These are phyloP conservation scores for Pythium brassicae DNA, from an alignment of 352 stramenopile species.

Conservation along the genomic window DNA sequence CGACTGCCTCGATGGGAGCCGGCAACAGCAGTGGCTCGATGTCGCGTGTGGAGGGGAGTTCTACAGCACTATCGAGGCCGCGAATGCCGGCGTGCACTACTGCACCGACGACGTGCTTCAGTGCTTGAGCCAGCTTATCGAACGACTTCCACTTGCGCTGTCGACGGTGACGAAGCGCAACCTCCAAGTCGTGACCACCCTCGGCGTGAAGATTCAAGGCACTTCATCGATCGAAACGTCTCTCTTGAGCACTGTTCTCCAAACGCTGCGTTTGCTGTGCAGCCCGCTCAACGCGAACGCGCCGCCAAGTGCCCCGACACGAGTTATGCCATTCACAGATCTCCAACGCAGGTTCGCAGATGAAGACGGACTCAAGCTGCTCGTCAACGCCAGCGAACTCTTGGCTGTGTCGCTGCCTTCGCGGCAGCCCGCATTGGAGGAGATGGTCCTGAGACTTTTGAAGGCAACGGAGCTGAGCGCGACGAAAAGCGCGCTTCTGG, in stretches of 20 bases:
- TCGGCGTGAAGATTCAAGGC: not conserved
- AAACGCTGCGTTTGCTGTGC: constrained; percentile 5
- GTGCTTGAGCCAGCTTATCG: constrained; percentile 6
- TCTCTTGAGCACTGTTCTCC: not conserved
- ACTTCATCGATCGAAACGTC: not conserved
- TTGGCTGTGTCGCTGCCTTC: not conserved
- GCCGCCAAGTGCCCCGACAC: not conserved
- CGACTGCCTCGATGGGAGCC: constrained; percentile 6
- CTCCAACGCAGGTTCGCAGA: constrained; percentile 9
- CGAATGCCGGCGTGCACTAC: not conserved
- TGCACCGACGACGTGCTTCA: not conserved
- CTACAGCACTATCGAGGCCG: not conserved
- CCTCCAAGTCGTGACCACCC: constrained; percentile 6
- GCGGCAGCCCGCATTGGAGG: constrained; percentile 11
- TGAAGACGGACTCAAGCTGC: constrained; percentile 12
- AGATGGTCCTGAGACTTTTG: constrained; percentile 13
- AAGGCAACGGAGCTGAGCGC: constrained; percentile 8
- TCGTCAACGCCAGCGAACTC: constrained; percentile 7
- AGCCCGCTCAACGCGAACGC: not conserved
- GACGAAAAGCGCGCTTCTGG: constrained; percentile 5
- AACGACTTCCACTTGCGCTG: constrained; percentile 3
- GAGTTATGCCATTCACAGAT: constrained; percentile 6
- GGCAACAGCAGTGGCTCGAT: constrained; percentile 3
- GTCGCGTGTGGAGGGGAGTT: constrained; percentile 12
- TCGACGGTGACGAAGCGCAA: constrained; percentile 10